phyloP scores from a whole-genome alignment of 306 rosid species.

The Quercus agrifolia region DNA sequence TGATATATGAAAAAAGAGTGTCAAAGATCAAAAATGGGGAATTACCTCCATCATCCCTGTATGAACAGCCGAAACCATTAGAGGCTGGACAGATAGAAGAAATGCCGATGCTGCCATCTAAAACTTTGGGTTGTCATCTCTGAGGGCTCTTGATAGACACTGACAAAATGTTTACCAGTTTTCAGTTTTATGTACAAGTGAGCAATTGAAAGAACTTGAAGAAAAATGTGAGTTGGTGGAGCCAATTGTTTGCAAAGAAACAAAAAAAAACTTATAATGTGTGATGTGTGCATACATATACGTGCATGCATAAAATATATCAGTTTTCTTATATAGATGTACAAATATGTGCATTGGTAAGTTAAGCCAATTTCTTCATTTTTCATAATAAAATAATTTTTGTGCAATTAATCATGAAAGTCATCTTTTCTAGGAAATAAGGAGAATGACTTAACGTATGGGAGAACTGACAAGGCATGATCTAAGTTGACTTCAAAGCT shows the following conservation, averaged over 20 bases:
- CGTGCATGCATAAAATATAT: no score
- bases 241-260: conserved; percentile 1
- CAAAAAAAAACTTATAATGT: background rate
- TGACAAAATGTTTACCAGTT: conserved; percentile 29
- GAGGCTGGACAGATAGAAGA: conserved; percentile 72
- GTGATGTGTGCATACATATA: no score
- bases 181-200: conserved; percentile 11
- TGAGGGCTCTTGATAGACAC: conserved; percentile 86
- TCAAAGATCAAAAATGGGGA: background rate
- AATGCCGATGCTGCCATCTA: conserved; percentile 91
- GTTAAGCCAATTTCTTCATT: background rate
- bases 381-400: background rate
- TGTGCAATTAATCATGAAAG: background rate
- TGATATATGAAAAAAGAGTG: background rate
- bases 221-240: conserved; percentile 2
- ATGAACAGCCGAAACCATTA: conserved; percentile 91
- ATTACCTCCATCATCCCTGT: conserved; percentile 97
- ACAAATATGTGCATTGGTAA: background rate
- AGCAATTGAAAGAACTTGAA: conserved; percentile 13
- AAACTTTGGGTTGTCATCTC: conserved; percentile 73
- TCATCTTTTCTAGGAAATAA: background rate
- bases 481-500: background rate
- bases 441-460: background rate
- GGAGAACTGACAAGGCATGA: background rate
- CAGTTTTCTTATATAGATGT: no score